phyloP scores from a whole-genome alignment of 768 basidiomycete genomes.

The Punctularia strigosozonata region DNA sequence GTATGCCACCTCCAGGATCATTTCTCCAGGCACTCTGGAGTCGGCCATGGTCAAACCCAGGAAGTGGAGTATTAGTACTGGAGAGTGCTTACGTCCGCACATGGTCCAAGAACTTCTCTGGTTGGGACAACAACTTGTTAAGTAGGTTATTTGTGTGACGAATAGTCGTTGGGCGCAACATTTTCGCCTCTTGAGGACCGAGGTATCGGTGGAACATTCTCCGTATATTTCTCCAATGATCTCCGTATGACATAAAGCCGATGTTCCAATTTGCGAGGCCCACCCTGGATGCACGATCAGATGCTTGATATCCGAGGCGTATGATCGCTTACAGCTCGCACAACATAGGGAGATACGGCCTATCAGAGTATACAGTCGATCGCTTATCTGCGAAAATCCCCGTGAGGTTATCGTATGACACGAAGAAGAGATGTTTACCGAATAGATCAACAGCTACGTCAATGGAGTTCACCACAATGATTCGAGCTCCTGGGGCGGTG shows the following conservation, averaged over 20 bases:
- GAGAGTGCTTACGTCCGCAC: too few relatives aligned
- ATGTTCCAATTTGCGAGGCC: too few relatives aligned
- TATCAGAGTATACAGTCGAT: too few relatives aligned
- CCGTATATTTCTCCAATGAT: not conserved
- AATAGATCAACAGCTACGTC: not conserved
- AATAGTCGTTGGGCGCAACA: not conserved
- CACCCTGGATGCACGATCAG: too few relatives aligned
- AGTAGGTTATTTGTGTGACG: not conserved
- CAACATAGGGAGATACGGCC: too few relatives aligned
- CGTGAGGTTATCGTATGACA: too few relatives aligned
- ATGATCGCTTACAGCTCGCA: too few relatives aligned
- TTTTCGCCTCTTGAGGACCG: not conserved
- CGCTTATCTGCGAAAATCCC: too few relatives aligned
- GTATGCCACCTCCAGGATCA: not conserved
- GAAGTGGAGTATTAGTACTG: too few relatives aligned
- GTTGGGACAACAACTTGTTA: not conserved
- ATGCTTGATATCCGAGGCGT: too few relatives aligned
- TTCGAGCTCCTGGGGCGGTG: not conserved
- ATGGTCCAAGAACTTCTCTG: not conserved
- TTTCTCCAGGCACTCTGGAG: not conserved
- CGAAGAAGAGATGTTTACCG: too few relatives aligned
- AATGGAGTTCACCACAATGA: not conserved
- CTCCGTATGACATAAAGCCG: not conserved
- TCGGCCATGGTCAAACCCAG: too few relatives aligned
- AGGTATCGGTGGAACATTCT: not conserved